A percentile compares a stretch with the other conserved stretches of the same genome.
Conservation (phyloP, 768 basidiomycete genomes). For the Lyophyllum atratum region DNA sequence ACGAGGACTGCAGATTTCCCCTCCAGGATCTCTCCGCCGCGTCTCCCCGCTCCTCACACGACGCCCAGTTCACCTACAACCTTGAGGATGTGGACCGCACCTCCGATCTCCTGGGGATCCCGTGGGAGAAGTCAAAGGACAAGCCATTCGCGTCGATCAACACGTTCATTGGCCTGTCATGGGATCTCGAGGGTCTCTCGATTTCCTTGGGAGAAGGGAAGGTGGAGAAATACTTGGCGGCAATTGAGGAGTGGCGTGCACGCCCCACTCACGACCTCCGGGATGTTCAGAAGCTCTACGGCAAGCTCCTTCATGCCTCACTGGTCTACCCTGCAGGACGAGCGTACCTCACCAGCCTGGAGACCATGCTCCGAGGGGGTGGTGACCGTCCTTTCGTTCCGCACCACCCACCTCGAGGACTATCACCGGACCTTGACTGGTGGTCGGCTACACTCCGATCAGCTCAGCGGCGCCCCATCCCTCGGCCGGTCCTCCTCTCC, state of each 20-base stretch:
- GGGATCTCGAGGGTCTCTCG: not conserved
- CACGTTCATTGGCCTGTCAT: constrained; percentile 1
- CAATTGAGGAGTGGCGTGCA: constrained; percentile 21
- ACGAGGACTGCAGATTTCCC: constrained; percentile 22
- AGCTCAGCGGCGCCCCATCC: constrained; percentile 16
- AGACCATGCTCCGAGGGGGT: constrained; percentile 25
- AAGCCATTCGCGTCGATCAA: not conserved
- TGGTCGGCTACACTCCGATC: constrained; percentile 18
- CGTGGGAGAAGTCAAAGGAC: constrained; percentile 7
- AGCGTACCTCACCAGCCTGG: constrained; percentile 34
- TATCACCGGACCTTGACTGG: constrained; percentile 23
- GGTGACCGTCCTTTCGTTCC: constrained; percentile 27
- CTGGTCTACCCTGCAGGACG: constrained; percentile 21
- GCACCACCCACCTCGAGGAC: constrained; percentile 3
- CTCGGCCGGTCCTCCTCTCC: constrained; percentile 18
- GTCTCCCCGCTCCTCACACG: constrained; percentile 14
- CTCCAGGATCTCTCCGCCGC: constrained; percentile 20
- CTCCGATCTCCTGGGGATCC: constrained; percentile 11
- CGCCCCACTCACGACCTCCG: constrained; percentile 18
- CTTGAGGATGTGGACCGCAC: constrained; percentile 30
- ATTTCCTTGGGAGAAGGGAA: not conserved
- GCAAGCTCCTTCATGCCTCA: constrained; percentile 30
- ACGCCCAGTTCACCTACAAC: constrained; percentile 16
- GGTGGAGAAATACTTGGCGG: not conserved
- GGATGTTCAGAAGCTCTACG: constrained; percentile 29